phyloP scores from a whole-genome alignment of 2,329 filamentous ascomycete species.

The Lachnellula suecica region DNA sequence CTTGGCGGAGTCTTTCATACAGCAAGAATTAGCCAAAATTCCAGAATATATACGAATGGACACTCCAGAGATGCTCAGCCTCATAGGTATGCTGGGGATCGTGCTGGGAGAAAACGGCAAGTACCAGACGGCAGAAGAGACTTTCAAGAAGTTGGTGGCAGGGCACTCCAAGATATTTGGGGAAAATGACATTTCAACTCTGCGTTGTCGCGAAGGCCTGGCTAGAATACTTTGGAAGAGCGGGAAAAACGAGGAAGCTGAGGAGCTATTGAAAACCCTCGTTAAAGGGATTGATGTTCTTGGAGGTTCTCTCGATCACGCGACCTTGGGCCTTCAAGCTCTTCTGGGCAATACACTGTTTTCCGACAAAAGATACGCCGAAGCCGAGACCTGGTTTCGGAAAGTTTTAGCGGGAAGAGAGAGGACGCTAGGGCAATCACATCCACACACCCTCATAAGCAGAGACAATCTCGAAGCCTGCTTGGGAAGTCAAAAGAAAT shows the following conservation, averaged over 20 bases:
- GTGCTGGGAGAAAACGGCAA: not conserved
- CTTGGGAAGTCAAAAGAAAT: not conserved
- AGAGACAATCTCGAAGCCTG: not conserved
- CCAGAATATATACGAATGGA: not conserved
- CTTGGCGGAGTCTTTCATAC: not conserved
- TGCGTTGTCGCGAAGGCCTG: not conserved
- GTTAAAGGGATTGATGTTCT: not conserved
- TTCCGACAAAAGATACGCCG: not conserved
- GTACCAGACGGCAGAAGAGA: not conserved
- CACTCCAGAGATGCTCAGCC: too few relatives aligned
- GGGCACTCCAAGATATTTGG: not conserved
- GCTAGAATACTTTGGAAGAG: not conserved
- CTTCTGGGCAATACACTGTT: not conserved
- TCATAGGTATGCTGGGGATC: not conserved
- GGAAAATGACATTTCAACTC: not conserved
- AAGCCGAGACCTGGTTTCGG: not conserved
- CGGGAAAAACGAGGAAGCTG: conserved; percentile 3
- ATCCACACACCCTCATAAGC: conserved; percentile 7
- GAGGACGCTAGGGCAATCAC: conserved; percentile 6
- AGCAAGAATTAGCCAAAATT: not conserved
- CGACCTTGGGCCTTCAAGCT: not conserved
- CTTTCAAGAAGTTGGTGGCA: not conserved
- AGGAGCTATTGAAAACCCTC: not conserved
- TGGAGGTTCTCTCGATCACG: not conserved
- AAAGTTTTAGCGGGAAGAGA: not conserved